Evolutionary conservation across 1,284 basidiomycete species (phyloP).

Genomic region (Apiotrichum porosum): DNA sequence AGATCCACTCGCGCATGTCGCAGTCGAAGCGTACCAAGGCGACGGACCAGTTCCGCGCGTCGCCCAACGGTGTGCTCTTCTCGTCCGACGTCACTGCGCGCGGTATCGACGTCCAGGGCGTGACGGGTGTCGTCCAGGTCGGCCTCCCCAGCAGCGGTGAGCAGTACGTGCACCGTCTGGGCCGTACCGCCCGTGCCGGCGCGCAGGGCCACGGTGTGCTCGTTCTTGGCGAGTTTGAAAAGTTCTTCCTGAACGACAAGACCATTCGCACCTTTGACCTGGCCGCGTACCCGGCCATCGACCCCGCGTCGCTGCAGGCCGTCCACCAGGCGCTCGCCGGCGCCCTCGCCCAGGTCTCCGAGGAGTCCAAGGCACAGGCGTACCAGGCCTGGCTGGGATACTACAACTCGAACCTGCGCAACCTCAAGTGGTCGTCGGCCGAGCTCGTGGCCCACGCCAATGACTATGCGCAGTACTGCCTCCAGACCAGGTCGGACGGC

Average conservation of each 20-base stretch:
- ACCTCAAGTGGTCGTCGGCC: slow-evolving; percentile 50
- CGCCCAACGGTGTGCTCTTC: slow-evolving; percentile 51
- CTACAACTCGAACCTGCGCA: slow-evolving; percentile 54
- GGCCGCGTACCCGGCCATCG: slow-evolving; percentile 26
- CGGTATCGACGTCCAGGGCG: slow-evolving; percentile 52
- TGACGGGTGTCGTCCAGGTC: slow-evolving; percentile 56
- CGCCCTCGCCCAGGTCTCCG: slow-evolving; percentile 35
- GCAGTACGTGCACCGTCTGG: slow-evolving; percentile 52
- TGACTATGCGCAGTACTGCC: slow-evolving; percentile 51
- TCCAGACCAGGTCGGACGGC: slow-evolving; percentile 50
- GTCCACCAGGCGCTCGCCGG: slow-evolving; percentile 27
- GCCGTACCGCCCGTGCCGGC: slow-evolving; percentile 54
- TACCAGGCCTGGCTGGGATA: slow-evolving; percentile 60
- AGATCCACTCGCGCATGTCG: slow-evolving; percentile 46
- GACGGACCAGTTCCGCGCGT: slow-evolving; percentile 55
- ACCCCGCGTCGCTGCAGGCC: slow-evolving; percentile 10
- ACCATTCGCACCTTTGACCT: slow-evolving; percentile 53
- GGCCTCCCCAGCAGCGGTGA: slow-evolving; percentile 50
- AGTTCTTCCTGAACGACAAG: slow-evolving; percentile 54
- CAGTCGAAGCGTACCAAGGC: slow-evolving; percentile 51
- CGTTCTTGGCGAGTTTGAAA: slow-evolving; percentile 57
- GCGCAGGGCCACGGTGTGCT: slow-evolving; percentile 56
- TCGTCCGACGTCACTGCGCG: slow-evolving; percentile 54
- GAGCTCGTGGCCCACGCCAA: slow-evolving; percentile 53
- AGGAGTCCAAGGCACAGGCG: slow-evolving; percentile 53